These are phyloP conservation scores for Mycena indigotica DNA, from an alignment of 768 basidiomycete species.

Conservation along the genomic window DNA sequence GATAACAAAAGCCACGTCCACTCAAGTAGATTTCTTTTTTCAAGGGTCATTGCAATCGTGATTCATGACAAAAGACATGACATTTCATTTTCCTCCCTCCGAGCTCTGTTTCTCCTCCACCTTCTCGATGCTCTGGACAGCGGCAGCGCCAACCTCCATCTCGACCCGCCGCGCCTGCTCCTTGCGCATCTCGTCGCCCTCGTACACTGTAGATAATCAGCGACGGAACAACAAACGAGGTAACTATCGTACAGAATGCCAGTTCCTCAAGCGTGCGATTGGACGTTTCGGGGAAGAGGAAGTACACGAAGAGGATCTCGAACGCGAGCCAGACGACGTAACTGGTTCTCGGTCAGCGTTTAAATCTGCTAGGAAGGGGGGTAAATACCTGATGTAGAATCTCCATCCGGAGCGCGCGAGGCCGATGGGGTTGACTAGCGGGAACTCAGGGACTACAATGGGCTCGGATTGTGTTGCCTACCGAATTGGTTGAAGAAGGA, in stretches of 20 bases:
- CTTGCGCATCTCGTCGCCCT: conserved; percentile 28
- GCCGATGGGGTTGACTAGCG: conserved; percentile 66
- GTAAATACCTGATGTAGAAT: conserved; percentile 51
- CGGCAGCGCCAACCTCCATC: conserved; percentile 18
- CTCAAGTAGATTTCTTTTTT: no score
- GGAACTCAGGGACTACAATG: not conserved
- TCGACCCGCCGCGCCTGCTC: conserved; percentile 33
- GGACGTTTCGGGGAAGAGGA: conserved; percentile 64
- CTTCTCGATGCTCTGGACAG: not conserved
- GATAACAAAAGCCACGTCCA: no score
- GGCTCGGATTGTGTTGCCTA: not conserved
- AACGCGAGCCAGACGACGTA: conserved; percentile 56
- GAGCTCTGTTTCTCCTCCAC: not conserved
- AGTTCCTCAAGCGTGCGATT: conserved; percentile 58
- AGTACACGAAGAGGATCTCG: conserved; percentile 58
- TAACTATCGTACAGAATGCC: conserved; percentile 50
- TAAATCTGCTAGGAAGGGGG: not conserved
- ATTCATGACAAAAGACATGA: not conserved
- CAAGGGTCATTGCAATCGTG: no score
- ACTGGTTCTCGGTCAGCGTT: conserved; percentile 19
- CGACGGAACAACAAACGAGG: not conserved
- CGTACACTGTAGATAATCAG: conserved; percentile 29
- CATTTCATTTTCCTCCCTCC: not conserved
- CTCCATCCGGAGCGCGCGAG: conserved; percentile 60
- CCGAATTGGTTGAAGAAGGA: conserved; percentile 63